Conservation (phyloP, 2,329 filamentous ascomycete genomes). For the Aaosphaeria pasadenensis region DNA sequence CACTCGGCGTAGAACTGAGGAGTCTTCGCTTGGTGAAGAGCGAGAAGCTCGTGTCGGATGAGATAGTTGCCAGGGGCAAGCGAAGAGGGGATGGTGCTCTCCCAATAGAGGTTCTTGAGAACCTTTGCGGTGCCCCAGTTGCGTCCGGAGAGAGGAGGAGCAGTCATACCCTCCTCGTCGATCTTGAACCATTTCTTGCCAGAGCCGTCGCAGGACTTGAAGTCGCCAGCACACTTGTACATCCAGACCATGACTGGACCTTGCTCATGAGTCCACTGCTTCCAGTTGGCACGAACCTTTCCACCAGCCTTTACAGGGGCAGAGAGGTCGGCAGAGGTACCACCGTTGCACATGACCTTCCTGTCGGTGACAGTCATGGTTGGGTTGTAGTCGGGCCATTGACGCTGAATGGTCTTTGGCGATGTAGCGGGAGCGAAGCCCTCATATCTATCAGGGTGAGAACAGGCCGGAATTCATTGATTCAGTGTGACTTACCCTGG, state of each 20-base stretch:
- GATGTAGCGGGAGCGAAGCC: conserved; percentile 50
- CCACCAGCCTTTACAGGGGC: conserved; percentile 50
- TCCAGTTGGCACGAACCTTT: conserved; percentile 53
- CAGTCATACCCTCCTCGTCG: conserved; percentile 53
- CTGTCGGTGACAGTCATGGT: conserved; percentile 48
- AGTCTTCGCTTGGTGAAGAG: conserved; percentile 52
- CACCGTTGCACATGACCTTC: conserved; percentile 57
- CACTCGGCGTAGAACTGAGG: conserved; percentile 58
- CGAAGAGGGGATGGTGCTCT: conserved; percentile 50
- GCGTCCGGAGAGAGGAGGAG: conserved; percentile 43
- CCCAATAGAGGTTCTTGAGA: conserved; percentile 50
- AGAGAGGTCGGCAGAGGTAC: conserved; percentile 35
- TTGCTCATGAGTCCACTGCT: conserved; percentile 58
- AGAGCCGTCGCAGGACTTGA: conserved; percentile 51
- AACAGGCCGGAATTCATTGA: conserved; percentile 7
- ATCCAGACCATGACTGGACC: conserved; percentile 59
- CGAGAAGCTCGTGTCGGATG: conserved; percentile 56
- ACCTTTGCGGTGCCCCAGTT: conserved; percentile 52
- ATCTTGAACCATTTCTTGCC: conserved; percentile 57
- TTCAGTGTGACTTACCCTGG: conserved; percentile 17
- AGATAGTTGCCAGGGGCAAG: conserved; percentile 53
- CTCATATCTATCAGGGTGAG: conserved; percentile 44
- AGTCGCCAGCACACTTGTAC: conserved; percentile 49
- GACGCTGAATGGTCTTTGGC: conserved; percentile 55
- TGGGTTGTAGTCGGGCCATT: conserved; percentile 59